Evolutionary conservation across 2,329 filamentous ascomycete species (phyloP).

Genomic region (Neofusicoccum sp.): DNA sequence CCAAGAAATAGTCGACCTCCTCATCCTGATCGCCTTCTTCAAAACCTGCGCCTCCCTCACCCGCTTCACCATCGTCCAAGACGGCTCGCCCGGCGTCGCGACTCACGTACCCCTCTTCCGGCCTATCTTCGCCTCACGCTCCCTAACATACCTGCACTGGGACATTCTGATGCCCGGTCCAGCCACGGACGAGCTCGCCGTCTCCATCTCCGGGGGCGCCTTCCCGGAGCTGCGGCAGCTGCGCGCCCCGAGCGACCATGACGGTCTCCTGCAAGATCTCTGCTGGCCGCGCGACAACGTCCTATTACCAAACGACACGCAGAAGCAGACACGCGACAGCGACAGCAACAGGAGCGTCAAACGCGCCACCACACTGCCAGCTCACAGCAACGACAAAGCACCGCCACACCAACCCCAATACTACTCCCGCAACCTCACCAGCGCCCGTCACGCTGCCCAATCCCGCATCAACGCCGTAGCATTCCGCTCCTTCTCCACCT

Average conservation of each 20-base stretch:
- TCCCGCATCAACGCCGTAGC: background rate
- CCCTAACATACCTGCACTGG: constrained; percentile 60
- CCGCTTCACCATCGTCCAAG: constrained; percentile 57
- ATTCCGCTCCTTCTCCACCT: background rate
- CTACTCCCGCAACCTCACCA: background rate
- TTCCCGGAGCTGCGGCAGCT: constrained; percentile 65
- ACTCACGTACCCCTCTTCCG: constrained; percentile 48
- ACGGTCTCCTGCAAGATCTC: constrained; percentile 69
- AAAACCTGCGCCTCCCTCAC: constrained; percentile 49
- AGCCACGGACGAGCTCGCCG: constrained; percentile 65
- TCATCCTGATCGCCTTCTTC: constrained; percentile 56
- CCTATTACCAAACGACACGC: constrained; percentile 36
- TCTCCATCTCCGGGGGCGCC: constrained; percentile 61
- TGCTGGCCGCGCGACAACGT: constrained; percentile 65
- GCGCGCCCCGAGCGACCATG: constrained; percentile 68
- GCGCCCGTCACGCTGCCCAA: background rate
- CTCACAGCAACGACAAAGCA: background rate
- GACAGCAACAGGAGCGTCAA: constrained; percentile 21
- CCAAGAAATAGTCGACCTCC: constrained; percentile 55
- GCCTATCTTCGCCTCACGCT: constrained; percentile 52
- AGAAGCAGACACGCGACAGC: background rate
- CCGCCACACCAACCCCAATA: background rate
- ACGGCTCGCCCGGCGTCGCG: constrained; percentile 50
- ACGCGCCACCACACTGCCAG: background rate
- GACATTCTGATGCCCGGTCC: constrained; percentile 59